Base-by-base conservation (phyloP, 768 basidiomycete species). In the Tricholoma sp. region DNA sequence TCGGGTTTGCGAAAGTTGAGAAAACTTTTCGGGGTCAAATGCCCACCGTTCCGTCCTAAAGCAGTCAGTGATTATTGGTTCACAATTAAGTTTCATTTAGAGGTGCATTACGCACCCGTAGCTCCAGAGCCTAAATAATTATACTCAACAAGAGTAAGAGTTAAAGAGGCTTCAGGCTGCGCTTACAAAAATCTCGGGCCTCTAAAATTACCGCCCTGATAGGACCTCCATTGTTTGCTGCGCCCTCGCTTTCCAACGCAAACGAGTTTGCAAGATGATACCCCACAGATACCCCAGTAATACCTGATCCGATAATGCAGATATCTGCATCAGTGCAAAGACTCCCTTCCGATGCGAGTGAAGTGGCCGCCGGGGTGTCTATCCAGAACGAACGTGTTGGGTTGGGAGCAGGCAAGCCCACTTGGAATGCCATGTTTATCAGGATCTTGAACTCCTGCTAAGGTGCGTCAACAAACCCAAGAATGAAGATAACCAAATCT, bases 151-250 rank as follows among this genome's bases (percentile, higher is more conserved):
- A 9, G 13, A 60, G 32, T 45, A 24, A 18, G n/a, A 33, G 50
- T 44, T 49, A 49, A 20, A 56, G 56, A 6, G 56, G 47, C 37
- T 39, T 13, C 44, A 42, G 13, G 36, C 18, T n/a, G 34, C 45
- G 76, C 89, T 72, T 20, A 92, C 93, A 89, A 68, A 94, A 88
- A 64, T 91, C 87, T 62, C 94, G 75, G 4, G 92, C 94, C 65
- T 96, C 94, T 8, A 97, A 68, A 11, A 95, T 73, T 15, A 85
- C 82, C 0, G 86, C 76, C 31, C 72, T 82, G 44, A 81, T 59
- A 15, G 74, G 63, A 18, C 12, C n/a, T 39, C 60, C 47, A 20
- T 51, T 52, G 18, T 56, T 32, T 18, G 11, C 45, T 57, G 10
- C 50, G 33, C 55, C 44, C 59, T 61, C 33, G 58, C 65, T 58